Evolutionary conservation across 163 green algal species (phyloP), one percentile per base, ranked within the genome.

Genomic region (Coccomyxa subellipsoidea): DNA sequence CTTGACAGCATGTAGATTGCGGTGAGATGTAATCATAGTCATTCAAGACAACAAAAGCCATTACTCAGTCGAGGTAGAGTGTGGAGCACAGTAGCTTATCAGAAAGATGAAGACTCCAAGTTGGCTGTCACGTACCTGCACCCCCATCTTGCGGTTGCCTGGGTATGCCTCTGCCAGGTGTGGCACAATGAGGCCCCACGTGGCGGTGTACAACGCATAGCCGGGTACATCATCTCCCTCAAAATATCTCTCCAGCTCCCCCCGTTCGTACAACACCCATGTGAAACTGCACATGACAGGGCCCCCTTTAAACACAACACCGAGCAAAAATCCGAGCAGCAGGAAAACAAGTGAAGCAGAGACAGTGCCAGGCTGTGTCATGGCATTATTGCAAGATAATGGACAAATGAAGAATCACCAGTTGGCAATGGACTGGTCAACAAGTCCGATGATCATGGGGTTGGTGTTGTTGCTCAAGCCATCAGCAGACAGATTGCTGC

Each of bases 391-490:
- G 47, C 12, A 66, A 29, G 47, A 29, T 29, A 66, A 18, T 66
- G 47, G 18, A 18, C 47, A 66, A 12, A 29, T 12, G 12, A 66
- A 4, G 66, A 36, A 36, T 73, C 27, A 77, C 70, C 79, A 82
- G 66, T 77, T 82, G 59, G 34, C 79, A 69, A 82, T 77, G 27
- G 66, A 78, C 66, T 82, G 38, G 66, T 82, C 79, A 23, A 82
- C 10, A 37, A 69, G 72, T 53, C 31, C 78, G 2, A 81, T 35
- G 3, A 81, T 59, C 78, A 81, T 81, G 36, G 27, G 23, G 54
- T 54, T 7, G 54, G 32, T 54, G 54, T 36, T 29, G 27, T 77
- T 77, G 70, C 32, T 77, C 10, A 40, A 77, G 10, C 70, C 70
- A 27, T 53, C 40, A 3, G 27, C 0, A 27, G 18, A 34, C 70